Base-by-base conservation (phyloP, 2,329 filamentous ascomycete species). In the Basipetospora sp. region DNA sequence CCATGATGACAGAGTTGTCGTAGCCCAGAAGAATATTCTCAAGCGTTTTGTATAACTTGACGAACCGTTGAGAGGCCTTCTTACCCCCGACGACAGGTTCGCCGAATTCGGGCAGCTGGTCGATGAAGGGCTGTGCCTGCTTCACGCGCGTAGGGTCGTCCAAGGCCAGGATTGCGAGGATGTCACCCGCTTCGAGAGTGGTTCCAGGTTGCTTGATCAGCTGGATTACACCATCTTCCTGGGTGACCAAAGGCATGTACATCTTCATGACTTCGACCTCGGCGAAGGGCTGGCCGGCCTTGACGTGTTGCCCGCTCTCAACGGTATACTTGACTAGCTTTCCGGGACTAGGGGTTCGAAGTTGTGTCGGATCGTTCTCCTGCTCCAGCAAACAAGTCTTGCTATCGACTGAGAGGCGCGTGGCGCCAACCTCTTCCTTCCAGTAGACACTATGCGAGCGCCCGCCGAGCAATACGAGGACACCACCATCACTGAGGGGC, bases 241-340 rank as follows among this genome's bases (percentile, higher is more conserved):
- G 80, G 3, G 90, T 83, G 43, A 98, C 73, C 39, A 98, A 71
- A 52, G 90, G 90, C 90, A 98, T 98, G 72, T 96, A 96, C 90
- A 98, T 98, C 73, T 98, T 98, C 90, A 98, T 98, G 62, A 98
- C 90, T 63, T 98, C 90, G 29, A 98, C 88, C 60, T 98, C 90
- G 40, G 90, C 90, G 53, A 86, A 98, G 25, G 88, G 69, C 59
- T 96, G 83, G 41, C 88, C 88, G 49, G 92, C 85, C 59, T 76
- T 80, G 59, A 98, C 77, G 57, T 98, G 90, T 48, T 86, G 73
- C 43, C 90, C 90, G 52, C 93, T 96, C 59, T 94, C 90, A 2
- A 98, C 83, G 2, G 85, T 82, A 62, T 90, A 98, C 65, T 94
- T 94, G 64, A 98, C 88, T 26, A 98, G 79, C 68, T 98, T 98